Percentiles rank a stretch among this genome's conserved stretches.
phyloP scores from a whole-genome alignment of 176 grass and related monocot genomes.

The Bromus sterilis region DNA sequence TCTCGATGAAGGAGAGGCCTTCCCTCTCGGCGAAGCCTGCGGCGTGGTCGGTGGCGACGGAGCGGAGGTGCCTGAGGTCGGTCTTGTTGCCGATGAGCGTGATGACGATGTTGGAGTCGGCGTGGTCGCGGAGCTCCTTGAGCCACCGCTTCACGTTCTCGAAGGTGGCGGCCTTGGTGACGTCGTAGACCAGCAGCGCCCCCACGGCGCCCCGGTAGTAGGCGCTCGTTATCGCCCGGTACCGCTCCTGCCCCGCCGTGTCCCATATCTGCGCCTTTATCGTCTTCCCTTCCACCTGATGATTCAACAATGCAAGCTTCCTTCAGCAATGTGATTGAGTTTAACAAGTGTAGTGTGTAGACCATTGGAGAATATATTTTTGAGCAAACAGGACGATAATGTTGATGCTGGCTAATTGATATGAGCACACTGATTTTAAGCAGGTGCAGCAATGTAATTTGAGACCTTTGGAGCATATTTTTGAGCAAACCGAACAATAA shows the following conservation, averaged over 20 bases:
- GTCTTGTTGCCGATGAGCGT: conserved; percentile 84
- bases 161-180: conserved; percentile 55
- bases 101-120: conserved; percentile 51
- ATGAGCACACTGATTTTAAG: no score
- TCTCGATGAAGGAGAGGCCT: conserved; percentile 61
- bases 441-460: no score
- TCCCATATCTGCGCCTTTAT: conserved; percentile 79
- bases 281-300: conserved; percentile 64
- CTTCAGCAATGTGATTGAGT: neutral
- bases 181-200: conserved; percentile 71
- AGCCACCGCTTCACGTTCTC: conserved; percentile 68
- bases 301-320: neutral
- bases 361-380: neutral
- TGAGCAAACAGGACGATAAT: neutral
- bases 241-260: conserved; percentile 69
- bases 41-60: conserved; percentile 38
- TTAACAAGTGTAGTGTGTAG: no score
- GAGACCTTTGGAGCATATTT: neutral
- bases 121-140: conserved; percentile 64
- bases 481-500: neutral
- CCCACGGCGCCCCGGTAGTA: conserved; percentile 79
- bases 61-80: conserved; percentile 56
- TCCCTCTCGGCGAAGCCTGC: conserved; percentile 47
- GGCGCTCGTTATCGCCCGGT: conserved; percentile 71
- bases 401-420: neutral